These are phyloP conservation scores for Simplicillium sp. DNA, from an alignment of 2,329 filamentous ascomycete species.

Conservation along the genomic window DNA sequence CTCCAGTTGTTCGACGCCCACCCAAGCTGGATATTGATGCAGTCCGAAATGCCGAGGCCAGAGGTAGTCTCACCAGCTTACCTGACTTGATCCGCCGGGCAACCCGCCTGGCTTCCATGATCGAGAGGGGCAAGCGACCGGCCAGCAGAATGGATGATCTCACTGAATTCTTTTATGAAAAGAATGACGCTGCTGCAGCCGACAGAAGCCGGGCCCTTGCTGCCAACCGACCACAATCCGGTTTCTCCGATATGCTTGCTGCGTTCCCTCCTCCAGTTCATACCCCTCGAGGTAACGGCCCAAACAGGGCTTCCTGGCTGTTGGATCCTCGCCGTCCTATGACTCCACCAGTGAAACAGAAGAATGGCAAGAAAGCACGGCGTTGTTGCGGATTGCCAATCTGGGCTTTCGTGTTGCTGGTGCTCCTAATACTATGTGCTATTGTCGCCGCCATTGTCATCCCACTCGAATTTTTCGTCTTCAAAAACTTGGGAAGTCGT, in stretches of 20 bases:
- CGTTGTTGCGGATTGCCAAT: slow-evolving; percentile 77
- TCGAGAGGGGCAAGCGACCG: slow-evolving; percentile 68
- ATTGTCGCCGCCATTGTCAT: slow-evolving; percentile 76
- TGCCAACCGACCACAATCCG: slow-evolving; percentile 24
- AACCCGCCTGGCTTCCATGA: slow-evolving; percentile 75
- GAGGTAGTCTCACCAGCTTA: slow-evolving; percentile 85
- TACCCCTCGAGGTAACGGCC: slow-evolving; percentile 27
- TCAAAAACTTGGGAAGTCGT: slow-evolving; percentile 34
- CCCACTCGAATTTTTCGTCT: slow-evolving; percentile 58
- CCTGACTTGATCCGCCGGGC: slow-evolving; percentile 85
- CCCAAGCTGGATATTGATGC: slow-evolving; percentile 74
- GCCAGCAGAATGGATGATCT: slow-evolving; percentile 49
- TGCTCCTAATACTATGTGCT: slow-evolving; percentile 59
- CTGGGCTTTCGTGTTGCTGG: slow-evolving; percentile 62
- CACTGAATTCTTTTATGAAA: slow-evolving; percentile 38
- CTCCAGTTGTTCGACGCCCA: slow-evolving; percentile 53
- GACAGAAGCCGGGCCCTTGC: not conserved
- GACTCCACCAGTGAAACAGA: slow-evolving; percentile 13
- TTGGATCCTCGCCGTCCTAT: slow-evolving; percentile 13
- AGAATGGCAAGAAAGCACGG: slow-evolving; percentile 31
- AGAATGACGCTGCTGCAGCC: slow-evolving; percentile 24
- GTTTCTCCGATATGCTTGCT: slow-evolving; percentile 55
- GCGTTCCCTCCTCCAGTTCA: slow-evolving; percentile 54
- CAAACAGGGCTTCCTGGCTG: slow-evolving; percentile 37
- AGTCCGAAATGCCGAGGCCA: slow-evolving; percentile 68